Conservation (phyloP, 768 basidiomycete species). For the Psilocybe azurescens region DNA sequence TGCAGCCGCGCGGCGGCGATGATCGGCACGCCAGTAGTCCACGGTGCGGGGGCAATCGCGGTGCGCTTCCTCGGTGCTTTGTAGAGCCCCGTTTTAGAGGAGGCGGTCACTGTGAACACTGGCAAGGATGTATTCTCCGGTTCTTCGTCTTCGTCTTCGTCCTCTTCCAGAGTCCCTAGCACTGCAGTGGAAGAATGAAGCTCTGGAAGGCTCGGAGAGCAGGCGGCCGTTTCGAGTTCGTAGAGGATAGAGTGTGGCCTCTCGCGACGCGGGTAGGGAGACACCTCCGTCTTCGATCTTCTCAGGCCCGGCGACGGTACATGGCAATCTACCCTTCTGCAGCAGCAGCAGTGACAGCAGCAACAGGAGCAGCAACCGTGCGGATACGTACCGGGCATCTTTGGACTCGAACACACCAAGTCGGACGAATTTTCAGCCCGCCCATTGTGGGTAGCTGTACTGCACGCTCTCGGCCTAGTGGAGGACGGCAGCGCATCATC, state of each 20-base stretch:
- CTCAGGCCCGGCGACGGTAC: too few species aligned
- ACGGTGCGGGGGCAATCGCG: background rate
- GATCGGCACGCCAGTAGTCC: background rate
- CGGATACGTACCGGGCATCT: background rate
- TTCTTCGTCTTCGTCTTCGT: background rate
- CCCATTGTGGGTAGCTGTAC: too few species aligned
- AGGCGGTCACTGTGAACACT: background rate
- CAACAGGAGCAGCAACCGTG: background rate
- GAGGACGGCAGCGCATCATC: too few species aligned
- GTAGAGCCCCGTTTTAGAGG: background rate
- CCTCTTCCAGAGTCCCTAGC: background rate
- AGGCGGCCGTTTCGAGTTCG: background rate
- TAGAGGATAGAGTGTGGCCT: background rate
- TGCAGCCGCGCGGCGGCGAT: conserved; percentile 7
- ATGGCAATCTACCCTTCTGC: too few species aligned
- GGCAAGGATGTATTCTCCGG: background rate
- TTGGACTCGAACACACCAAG: background rate
- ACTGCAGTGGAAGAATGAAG: background rate
- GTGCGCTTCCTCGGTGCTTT: background rate
- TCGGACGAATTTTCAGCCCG: too few species aligned
- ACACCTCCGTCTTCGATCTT: too few species aligned
- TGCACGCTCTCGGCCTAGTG: too few species aligned
- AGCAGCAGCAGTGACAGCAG: background rate
- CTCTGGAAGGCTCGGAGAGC: background rate
- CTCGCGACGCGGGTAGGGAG: background rate